Conservation (phyloP, 2,329 filamentous ascomycete genomes). For the Phoma sp. region DNA sequence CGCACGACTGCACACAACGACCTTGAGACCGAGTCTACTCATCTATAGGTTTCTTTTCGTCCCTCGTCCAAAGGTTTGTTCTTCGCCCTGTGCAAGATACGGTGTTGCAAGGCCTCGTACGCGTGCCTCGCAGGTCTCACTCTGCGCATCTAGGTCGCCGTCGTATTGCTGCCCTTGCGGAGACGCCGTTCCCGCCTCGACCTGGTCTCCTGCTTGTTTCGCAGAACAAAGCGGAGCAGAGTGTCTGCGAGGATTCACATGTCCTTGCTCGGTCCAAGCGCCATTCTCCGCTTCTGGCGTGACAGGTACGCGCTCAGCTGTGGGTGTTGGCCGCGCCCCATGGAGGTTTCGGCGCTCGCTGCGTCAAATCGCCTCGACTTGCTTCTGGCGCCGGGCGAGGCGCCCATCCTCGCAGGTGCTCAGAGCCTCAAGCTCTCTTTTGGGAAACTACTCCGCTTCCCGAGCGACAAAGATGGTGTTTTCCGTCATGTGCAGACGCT, state of each 20-base stretch:
- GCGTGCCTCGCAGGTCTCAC: slow-evolving; percentile 10
- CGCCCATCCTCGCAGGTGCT: slow-evolving; percentile 8
- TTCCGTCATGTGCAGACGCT: slow-evolving; percentile 2
- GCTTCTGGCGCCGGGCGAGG: slow-evolving; percentile 4
- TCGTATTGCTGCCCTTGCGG: slow-evolving; percentile 9
- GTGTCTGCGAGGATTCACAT: not conserved
- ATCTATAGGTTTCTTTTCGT: not conserved
- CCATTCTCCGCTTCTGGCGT: not conserved
- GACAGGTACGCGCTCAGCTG: slow-evolving; percentile 10
- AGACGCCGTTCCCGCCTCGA: slow-evolving; percentile 5
- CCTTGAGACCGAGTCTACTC: not conserved
- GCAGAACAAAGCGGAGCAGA: not conserved
- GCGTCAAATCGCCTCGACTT: slow-evolving; percentile 6
- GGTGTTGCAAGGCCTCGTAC: slow-evolving; percentile 8
- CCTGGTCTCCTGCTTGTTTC: slow-evolving; percentile 3
- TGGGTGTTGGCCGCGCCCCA: slow-evolving; percentile 8
- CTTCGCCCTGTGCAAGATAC: not conserved
- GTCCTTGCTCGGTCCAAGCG: slow-evolving; percentile 3
- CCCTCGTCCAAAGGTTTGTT: not conserved
- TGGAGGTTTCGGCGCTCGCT: slow-evolving; percentile 3
- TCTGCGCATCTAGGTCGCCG: not conserved
- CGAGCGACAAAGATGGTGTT: slow-evolving; percentile 3
- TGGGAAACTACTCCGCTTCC: not conserved
- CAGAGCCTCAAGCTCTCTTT: slow-evolving; percentile 1
- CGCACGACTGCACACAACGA: not conserved